A percentile compares a stretch with the other conserved stretches of the same genome.
Evolutionary conservation across 805 yeast genomes (phyloP).

Genomic region (Clavispora vitiphila): DNA sequence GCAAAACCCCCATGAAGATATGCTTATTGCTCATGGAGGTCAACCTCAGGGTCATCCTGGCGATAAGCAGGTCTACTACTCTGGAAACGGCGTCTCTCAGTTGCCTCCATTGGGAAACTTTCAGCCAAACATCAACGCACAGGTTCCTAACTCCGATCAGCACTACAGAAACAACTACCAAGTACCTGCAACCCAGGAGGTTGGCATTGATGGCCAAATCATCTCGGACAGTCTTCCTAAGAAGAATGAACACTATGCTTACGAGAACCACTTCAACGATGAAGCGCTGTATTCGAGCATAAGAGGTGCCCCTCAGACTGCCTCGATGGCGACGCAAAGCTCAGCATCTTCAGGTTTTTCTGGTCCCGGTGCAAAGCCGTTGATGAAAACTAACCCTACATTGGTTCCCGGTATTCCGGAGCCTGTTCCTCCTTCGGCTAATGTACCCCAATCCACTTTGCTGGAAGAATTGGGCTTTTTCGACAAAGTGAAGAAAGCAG

Average conservation of each 20-base stretch:
- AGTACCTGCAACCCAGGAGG: conserved; percentile 5
- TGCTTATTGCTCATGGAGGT: conserved; percentile 15
- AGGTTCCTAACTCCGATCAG: conserved; percentile 26
- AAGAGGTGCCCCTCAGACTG: conserved; percentile 29
- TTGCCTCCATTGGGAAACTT: conserved; percentile 88
- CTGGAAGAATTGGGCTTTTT: conserved; percentile 86
- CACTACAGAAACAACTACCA: conserved; percentile 18
- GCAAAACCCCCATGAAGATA: conserved; percentile 20
- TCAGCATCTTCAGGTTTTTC: conserved; percentile 8
- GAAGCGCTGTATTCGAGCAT: conserved; percentile 48
- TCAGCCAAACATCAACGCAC: conserved; percentile 53
- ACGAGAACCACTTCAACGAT: conserved; percentile 32
- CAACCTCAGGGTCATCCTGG: conserved; percentile 17
- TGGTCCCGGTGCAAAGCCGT: conserved; percentile 28
- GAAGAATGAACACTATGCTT: conserved; percentile 23
- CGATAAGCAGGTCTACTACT: conserved; percentile 13
- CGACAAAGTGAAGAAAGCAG: conserved; percentile 83
- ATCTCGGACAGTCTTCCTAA: conserved; percentile 7
- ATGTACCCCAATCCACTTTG: conserved; percentile 52
- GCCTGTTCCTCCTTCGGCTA: conserved; percentile 52
- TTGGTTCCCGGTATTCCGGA: conserved; percentile 83
- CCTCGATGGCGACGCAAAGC: conserved; percentile 5
- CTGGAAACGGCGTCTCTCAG: conserved; percentile 34
- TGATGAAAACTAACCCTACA: conserved; percentile 47
- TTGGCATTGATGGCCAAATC: conserved; percentile 2